These are phyloP conservation scores for Hericium erinaceus DNA, from an alignment of 768 basidiomycete genomes.

Conservation along the genomic window DNA sequence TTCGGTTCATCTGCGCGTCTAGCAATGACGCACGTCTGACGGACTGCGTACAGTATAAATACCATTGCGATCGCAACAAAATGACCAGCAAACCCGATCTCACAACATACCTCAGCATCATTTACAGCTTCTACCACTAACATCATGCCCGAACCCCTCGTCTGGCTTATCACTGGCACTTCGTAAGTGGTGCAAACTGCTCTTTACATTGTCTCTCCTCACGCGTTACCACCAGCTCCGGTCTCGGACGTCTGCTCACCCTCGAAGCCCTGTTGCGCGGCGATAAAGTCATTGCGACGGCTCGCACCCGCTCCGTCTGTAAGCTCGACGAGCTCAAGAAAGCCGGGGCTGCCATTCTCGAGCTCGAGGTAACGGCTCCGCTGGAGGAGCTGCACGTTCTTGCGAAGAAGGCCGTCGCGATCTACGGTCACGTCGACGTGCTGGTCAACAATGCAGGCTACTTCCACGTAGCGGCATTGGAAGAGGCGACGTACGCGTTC, in stretches of 20 bases:
- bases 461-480: conserved; percentile 11
- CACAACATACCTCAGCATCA: neutral
- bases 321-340: conserved; percentile 23
- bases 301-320: conserved; percentile 3
- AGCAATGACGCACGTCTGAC: too few species aligned
- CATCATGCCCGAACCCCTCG: neutral
- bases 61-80: too few species aligned
- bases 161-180: conserved; percentile 10
- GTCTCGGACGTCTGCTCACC: conserved; percentile 12
- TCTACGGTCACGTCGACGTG: conserved; percentile 15
- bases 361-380: conserved; percentile 19
- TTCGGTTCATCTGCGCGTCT: too few species aligned
- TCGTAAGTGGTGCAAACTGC: conserved; percentile 2
- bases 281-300: conserved; percentile 15
- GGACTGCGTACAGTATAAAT: too few species aligned
- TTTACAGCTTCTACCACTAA: neutral
- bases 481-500: conserved; percentile 12
- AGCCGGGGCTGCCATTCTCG: conserved; percentile 17
- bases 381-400: conserved; percentile 11
- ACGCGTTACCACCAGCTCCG: neutral
- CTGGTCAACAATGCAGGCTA: conserved; percentile 11
- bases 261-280: conserved; percentile 11
- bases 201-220: neutral
- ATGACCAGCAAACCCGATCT: neutral
- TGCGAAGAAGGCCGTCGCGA: conserved; percentile 14